A percentile compares a stretch with the other conserved stretches of the same genome.
Conservation (phyloP, 805 yeast genomes). For the Komagataella populi region DNA sequence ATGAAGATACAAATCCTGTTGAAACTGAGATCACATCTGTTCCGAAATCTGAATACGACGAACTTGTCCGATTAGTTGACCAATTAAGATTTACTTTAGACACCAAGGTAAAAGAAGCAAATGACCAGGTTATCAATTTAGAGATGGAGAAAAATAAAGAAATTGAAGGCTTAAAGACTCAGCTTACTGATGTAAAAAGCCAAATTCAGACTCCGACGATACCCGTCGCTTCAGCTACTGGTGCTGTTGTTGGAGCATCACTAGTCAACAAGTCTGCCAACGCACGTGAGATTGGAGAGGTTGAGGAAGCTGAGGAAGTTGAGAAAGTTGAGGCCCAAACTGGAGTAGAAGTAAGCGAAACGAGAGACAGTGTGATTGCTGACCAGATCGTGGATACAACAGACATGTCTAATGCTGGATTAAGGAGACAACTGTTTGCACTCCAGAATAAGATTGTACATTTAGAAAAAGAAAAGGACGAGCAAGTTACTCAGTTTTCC, state of each 20-base stretch:
- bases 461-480: conserved; percentile 30
- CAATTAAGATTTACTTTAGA: neutral
- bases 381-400: neutral
- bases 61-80: neutral
- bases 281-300: neutral
- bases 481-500: conserved; percentile 23
- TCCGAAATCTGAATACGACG: neutral
- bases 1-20: neutral
- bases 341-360: neutral
- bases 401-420: neutral
- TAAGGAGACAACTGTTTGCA: neutral
- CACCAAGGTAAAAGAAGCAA: neutral
- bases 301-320: neutral
- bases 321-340: neutral
- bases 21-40: neutral
- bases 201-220: neutral
- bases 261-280: neutral
- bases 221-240: neutral
- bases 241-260: neutral
- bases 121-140: neutral
- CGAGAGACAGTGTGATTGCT: neutral
- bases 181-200: neutral
- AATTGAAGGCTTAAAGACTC: neutral
- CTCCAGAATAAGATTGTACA: conserved; percentile 18
- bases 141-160: neutral